Evolutionary conservation across 306 rosid species (phyloP).

Genomic region (Sesbania bispinosa): DNA sequence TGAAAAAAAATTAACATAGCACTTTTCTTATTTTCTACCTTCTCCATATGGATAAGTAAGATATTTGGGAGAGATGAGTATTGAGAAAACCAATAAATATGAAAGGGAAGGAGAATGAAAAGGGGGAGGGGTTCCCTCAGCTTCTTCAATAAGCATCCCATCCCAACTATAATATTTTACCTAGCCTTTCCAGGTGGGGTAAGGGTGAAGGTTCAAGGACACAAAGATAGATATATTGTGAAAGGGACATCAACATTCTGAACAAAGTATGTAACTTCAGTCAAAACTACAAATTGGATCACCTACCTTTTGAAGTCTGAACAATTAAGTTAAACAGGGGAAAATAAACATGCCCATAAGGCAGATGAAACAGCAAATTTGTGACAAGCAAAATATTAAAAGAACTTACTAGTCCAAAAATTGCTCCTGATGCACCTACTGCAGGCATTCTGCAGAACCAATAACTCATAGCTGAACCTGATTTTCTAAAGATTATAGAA

Average conservation of each 20-base stretch:
- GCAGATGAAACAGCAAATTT: neutral
- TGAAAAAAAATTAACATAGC: no score
- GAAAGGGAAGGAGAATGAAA: neutral
- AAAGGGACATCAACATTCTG: neutral
- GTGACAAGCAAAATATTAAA: neutral
- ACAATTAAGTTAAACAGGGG: neutral
- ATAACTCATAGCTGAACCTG: constrained; percentile 92
- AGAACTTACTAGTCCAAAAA: constrained; percentile 82
- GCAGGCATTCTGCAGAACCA: constrained; percentile 70
- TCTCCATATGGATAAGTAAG: neutral
- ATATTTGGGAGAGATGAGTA: neutral
- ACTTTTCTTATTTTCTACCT: constrained; percentile 12
- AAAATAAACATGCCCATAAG: neutral
- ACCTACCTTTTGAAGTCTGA: neutral
- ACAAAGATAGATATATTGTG: neutral
- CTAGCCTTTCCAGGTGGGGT: neutral
- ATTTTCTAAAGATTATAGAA: constrained; percentile 52
- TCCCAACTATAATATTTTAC: neutral
- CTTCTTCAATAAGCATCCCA: neutral
- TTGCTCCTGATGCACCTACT: constrained; percentile 93
- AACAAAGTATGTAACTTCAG: constrained; percentile 18
- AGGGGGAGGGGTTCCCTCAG: neutral
- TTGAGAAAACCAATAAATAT: neutral
- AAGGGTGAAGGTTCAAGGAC: neutral
- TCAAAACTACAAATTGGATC: neutral